Percentiles rank a stretch among this genome's conserved stretches.
Evolutionary conservation across 108 stramenopile species (phyloP).

Genomic region (Conticribra weissflogii): DNA sequence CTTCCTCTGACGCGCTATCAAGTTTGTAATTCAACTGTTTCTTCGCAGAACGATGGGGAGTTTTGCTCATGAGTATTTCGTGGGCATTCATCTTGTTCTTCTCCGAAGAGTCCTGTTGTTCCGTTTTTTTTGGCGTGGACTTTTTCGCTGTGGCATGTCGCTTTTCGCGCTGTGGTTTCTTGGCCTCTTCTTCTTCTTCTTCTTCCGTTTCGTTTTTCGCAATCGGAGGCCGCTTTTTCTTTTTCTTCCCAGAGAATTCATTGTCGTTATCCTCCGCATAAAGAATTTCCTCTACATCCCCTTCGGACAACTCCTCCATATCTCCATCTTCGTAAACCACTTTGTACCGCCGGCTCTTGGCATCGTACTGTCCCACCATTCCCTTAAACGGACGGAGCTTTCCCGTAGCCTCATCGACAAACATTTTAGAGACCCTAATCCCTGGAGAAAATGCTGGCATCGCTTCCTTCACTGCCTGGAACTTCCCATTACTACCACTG

Average conservation of each 20-base stretch:
- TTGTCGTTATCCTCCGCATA: neutral
- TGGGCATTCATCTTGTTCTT: neutral
- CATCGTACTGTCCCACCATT: neutral
- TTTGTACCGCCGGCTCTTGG: constrained; percentile 3
- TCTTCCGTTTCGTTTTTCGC: neutral
- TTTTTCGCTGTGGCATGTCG: neutral
- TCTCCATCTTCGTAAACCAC: constrained; percentile 28
- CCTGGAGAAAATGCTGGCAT: neutral
- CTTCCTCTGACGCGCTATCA: constrained; percentile 3
- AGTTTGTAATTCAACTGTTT: constrained; percentile 13
- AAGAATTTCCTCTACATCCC: constrained; percentile 4
- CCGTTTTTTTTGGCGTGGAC: neutral
- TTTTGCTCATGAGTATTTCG: neutral
- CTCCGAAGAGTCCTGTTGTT: neutral
- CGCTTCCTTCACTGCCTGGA: neutral
- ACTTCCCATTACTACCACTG: too few species aligned
- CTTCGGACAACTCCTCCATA: constrained; percentile 18
- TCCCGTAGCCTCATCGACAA: neutral
- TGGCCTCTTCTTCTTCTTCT: neutral
- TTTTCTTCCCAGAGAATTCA: neutral
- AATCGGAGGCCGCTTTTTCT: neutral
- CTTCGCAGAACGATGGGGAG: neutral
- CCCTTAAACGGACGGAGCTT: constrained; percentile 13
- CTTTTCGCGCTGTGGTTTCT: too few species aligned
- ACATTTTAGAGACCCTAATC: constrained; percentile 5